Base-by-base conservation (phyloP, 2,329 filamentous ascomycete genomes). In the Zasmidium angulare region DNA sequence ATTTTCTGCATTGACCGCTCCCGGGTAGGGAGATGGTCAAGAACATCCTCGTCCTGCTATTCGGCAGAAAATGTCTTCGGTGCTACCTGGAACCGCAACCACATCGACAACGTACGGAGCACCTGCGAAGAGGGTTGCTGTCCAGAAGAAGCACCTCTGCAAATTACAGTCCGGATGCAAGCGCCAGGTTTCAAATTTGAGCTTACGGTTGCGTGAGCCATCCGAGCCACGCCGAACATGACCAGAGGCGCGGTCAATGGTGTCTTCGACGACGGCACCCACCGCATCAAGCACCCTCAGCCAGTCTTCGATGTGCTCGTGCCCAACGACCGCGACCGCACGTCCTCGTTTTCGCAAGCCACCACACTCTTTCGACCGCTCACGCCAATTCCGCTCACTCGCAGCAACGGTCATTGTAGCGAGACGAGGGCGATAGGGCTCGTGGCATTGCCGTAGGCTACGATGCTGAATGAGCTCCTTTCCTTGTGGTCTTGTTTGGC, bases 1-100 rank as follows among this genome's bases (percentile, higher is more conserved):
- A 88, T 99, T 68, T 99, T 96, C 87, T 92, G 95, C 74, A 99
- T 99, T 72, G 95, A 99, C 77, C 95, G 99, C 81, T 99, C 78
- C 86, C 99, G 50, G 96, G 95, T 72, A 99, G 99, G 84, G 95
- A 99, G 81, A 99, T 99, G 95, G 95, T 99, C 72, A 99, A 99
- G 87, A 99, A 99, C 81, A 96, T 99, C 69, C 84, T 99, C 67
- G 97, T 99, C 69, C 86, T 99, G 68, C 87, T 95, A 75, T 99
- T 99, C 75, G 96, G 95, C 70, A 99, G 99, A 82, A 93, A 96
- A 68, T 99, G n/a, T 99, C 84, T 90, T 99, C 70, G 93, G 93
- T 67, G 93, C 95, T 47, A 99, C 93, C 60, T 99, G 95, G 95
- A 99, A 98, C 83, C 87, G 95, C 69, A 93, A 97, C 78, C 93